phyloP scores from a whole-genome alignment of 345 rosid species.

The Camelina hispida region DNA sequence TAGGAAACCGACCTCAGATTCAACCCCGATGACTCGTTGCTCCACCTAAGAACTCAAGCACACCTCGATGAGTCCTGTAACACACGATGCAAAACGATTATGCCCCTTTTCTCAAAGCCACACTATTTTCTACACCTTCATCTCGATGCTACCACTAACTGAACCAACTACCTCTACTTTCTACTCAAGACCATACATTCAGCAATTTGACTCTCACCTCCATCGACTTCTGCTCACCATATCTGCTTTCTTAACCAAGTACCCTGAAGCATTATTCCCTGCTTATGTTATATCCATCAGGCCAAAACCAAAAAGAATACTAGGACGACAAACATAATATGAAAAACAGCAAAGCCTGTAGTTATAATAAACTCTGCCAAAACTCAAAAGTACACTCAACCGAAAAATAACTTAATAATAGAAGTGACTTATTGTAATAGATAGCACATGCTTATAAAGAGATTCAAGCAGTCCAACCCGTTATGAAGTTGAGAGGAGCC shows the following conservation, averaged over 20 bases:
- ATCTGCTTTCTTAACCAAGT: slow-evolving; percentile 20
- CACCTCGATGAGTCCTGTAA: slow-evolving; percentile 35
- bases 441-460: slow-evolving; percentile 57
- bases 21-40: slow-evolving; percentile 9
- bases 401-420: slow-evolving; percentile 47
- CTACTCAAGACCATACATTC: slow-evolving; percentile 58
- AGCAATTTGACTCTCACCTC: slow-evolving; percentile 50
- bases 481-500: slow-evolving; percentile 52
- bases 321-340: slow-evolving; percentile 15
- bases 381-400: slow-evolving; percentile 65
- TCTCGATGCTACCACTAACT: slow-evolving; percentile 46
- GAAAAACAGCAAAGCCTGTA: slow-evolving; percentile 46
- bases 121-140: slow-evolving; percentile 26
- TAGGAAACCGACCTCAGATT: slow-evolving; percentile 12
- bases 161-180: slow-evolving; percentile 65
- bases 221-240: slow-evolving; percentile 42
- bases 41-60: slow-evolving; percentile 28
- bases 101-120: slow-evolving; percentile 40
- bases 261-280: slow-evolving; percentile 19
- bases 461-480: slow-evolving; percentile 77
- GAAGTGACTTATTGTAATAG: slow-evolving; percentile 62
- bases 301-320: slow-evolving; percentile 23
- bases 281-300: slow-evolving; percentile 17
- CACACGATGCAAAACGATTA: slow-evolving; percentile 73
- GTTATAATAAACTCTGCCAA: slow-evolving; percentile 53